Percentiles rank a stretch among this genome's conserved stretches.
Conservation (phyloP, 495 filamentous ascomycete genomes). For the Talaromyces stipitatus region DNA sequence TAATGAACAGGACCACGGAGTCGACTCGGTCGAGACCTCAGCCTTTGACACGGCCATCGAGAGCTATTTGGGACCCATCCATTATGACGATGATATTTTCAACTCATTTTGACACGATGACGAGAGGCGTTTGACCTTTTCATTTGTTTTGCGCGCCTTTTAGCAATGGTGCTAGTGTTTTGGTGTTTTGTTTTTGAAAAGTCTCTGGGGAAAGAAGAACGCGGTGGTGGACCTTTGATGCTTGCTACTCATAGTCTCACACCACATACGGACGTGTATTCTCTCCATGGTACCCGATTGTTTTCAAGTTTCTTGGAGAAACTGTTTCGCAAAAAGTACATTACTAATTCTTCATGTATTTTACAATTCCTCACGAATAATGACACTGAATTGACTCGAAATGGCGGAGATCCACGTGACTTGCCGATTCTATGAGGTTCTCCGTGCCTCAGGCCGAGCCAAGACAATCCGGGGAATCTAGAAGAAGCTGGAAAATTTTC, state of each 20-base stretch:
- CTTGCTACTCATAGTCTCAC: too few species aligned
- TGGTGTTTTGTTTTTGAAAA: neutral
- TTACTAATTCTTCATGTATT: neutral
- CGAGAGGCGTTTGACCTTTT: neutral
- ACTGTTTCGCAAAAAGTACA: neutral
- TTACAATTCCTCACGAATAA: neutral
- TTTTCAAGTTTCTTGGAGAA: too few species aligned
- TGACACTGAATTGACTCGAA: neutral
- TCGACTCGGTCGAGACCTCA: neutral
- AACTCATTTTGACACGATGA: neutral
- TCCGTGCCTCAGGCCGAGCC: slow-evolving; percentile 14
- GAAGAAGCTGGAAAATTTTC: slow-evolving; percentile 45
- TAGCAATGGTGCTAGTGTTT: neutral
- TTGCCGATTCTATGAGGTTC: neutral
- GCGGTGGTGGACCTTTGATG: neutral
- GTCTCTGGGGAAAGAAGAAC: neutral
- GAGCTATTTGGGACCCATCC: neutral
- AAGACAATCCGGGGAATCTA: slow-evolving; percentile 37
- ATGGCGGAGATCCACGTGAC: neutral
- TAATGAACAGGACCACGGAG: neutral
- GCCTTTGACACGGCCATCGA: neutral
- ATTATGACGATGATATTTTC: neutral
- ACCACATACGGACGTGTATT: too few species aligned
- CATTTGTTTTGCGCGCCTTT: too few species aligned
- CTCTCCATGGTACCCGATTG: too few species aligned